Evolutionary conservation across 2,329 filamentous ascomycete species (phyloP).

Genomic region (Myriosclerotinia curreyana): DNA sequence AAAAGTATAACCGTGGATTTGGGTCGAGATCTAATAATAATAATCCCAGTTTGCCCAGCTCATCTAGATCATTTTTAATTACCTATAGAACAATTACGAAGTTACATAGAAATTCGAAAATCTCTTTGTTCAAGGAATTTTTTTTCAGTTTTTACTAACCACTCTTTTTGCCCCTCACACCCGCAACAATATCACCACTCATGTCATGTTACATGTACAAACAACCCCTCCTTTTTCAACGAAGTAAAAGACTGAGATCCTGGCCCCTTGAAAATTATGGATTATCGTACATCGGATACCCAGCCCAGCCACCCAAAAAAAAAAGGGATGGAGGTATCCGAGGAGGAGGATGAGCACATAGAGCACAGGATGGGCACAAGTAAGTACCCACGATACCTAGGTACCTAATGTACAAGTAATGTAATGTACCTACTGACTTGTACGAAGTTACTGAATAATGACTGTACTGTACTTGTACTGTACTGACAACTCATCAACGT

Average conservation of each 20-base stretch:
- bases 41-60: not conserved
- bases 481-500: constrained; percentile 23
- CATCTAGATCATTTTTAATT: not conserved
- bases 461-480: no score
- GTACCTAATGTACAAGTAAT: not conserved
- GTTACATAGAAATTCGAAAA: no score
- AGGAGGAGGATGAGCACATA: no score
- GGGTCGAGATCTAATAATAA: constrained; percentile 3
- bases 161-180: not conserved
- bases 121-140: constrained; percentile 3
- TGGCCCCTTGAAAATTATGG: constrained; percentile 3
- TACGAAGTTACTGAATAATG: no score
- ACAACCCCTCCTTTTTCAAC: not conserved
- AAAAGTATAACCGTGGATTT: not conserved
- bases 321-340: no score
- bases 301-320: constrained; percentile 1
- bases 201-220: not conserved
- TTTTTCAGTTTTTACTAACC: no score
- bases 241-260: not conserved
- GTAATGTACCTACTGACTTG: not conserved
- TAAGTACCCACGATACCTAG: not conserved
- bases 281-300: constrained; percentile 6
- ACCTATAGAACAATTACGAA: constrained; percentile 6
- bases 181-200: no score
- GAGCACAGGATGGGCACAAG: no score